phyloP scores from a whole-genome alignment of 2,329 filamentous ascomycete genomes.

The Ceratocystis smalleyi region DNA sequence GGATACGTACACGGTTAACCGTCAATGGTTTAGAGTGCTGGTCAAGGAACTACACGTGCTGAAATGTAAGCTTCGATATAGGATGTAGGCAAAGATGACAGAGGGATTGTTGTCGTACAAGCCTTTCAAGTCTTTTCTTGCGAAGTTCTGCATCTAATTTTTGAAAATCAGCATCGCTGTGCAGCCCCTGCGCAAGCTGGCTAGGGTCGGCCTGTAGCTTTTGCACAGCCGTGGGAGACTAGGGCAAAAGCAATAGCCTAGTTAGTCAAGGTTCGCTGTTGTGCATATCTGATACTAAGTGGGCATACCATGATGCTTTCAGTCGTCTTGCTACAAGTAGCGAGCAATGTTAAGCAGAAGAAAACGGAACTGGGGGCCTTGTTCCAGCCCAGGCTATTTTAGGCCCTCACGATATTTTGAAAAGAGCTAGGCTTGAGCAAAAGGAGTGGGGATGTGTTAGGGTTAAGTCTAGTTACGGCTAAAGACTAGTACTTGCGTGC shows the following conservation, averaged over 20 bases:
- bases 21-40: conserved; percentile 80
- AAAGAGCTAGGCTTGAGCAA: not conserved
- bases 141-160: conserved; percentile 16
- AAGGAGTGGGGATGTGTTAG: not conserved
- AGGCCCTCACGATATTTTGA: not conserved
- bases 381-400: not conserved
- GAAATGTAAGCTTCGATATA: not conserved
- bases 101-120: conserved; percentile 12
- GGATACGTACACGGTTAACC: conserved; percentile 47
- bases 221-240: conserved; percentile 5
- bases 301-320: not conserved
- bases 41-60: conserved; percentile 48
- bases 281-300: not conserved
- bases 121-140: conserved; percentile 16
- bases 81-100: not conserved
- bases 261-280: not conserved
- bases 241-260: not conserved
- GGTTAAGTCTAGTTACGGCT: too few species aligned
- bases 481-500: too few species aligned
- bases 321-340: not conserved
- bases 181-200: conserved; percentile 14
- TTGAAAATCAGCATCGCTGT: conserved; percentile 17
- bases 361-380: not conserved
- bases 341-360: not conserved
- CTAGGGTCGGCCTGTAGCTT: conserved; percentile 16